These are phyloP conservation scores for Entoloma clypeatum DNA, from an alignment of 1,284 basidiomycete genomes.

Conservation along the genomic window DNA sequence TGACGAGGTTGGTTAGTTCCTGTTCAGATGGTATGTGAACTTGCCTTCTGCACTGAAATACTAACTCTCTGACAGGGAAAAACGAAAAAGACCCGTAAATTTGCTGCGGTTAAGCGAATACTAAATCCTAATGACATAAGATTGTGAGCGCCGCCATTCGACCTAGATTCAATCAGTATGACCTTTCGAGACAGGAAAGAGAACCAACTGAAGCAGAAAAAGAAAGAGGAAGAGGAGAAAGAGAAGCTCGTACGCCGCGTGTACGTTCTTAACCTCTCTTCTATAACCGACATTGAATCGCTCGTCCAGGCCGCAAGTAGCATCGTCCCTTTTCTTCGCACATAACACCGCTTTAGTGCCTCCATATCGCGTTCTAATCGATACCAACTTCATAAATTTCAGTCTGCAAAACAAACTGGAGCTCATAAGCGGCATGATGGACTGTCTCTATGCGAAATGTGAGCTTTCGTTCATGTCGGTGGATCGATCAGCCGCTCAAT, in stretches of 20 bases:
- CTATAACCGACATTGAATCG: constrained; percentile 16
- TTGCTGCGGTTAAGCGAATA: constrained; percentile 93
- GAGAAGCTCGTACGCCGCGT: constrained; percentile 68
- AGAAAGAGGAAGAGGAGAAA: constrained; percentile 73
- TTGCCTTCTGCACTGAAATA: neutral
- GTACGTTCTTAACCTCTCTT: constrained; percentile 40
- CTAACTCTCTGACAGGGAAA: constrained; percentile 59
- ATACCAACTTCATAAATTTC: constrained; percentile 99
- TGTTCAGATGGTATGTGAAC: constrained; percentile 10
- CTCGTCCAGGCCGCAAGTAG: constrained; percentile 63
- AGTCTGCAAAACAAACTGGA: constrained; percentile 98
- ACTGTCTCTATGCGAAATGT: constrained; percentile 99
- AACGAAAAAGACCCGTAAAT: constrained; percentile 93
- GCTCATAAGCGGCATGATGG: constrained; percentile 98
- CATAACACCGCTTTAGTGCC: constrained; percentile 97
- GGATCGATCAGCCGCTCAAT: constrained; percentile 4
- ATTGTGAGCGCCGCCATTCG: constrained; percentile 55
- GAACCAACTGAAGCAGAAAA: constrained; percentile 75
- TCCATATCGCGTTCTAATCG: constrained; percentile 95
- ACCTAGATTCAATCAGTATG: neutral
- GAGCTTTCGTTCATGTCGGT: constrained; percentile 24
- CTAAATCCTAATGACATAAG: constrained; percentile 93
- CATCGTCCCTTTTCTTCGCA: constrained; percentile 90
- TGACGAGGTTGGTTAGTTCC: neutral
- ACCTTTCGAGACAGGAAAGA: constrained; percentile 55